Percentiles rank a stretch among this genome's conserved stretches.
Conservation (phyloP, 169 alveolate genomes). For the Babesia ovis region DNA sequence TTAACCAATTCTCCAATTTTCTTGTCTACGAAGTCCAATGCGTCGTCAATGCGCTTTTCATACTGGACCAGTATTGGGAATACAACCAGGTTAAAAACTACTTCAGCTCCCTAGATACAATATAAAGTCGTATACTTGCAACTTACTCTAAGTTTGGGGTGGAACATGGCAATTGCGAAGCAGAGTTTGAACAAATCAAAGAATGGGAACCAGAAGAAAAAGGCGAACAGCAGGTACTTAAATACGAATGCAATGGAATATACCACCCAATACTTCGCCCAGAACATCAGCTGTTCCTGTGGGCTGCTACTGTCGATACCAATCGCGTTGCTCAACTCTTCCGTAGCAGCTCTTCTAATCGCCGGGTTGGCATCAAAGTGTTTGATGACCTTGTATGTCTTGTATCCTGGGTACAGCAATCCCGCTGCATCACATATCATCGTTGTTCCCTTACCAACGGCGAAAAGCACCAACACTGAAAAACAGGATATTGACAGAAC, state of each 20-base stretch:
- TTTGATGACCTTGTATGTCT: constrained; percentile 64
- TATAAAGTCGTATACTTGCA: neutral
- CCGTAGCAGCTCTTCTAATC: constrained; percentile 26
- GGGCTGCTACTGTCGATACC: constrained; percentile 35
- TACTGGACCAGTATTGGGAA: constrained; percentile 50
- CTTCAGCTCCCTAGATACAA: constrained; percentile 57
- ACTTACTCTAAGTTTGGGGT: constrained; percentile 63
- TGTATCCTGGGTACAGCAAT: constrained; percentile 63
- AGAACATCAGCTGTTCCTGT: constrained; percentile 50
- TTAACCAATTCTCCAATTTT: constrained; percentile 14
- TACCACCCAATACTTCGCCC: constrained; percentile 70
- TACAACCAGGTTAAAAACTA: constrained; percentile 41
- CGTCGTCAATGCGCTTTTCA: constrained; percentile 49
- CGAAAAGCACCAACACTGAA: constrained; percentile 16
- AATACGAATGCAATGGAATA: constrained; percentile 60
- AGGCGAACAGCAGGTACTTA: constrained; percentile 32
- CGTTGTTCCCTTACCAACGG: constrained; percentile 32
- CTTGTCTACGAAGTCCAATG: constrained; percentile 35
- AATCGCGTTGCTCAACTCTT: constrained; percentile 14
- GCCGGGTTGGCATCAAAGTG: constrained; percentile 29
- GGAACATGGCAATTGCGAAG: constrained; percentile 51
- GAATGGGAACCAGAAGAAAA: constrained; percentile 67
- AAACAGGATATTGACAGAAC: neutral
- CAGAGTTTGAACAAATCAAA: constrained; percentile 28
- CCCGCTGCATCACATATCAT: constrained; percentile 64